Percentiles rank a stretch among this genome's conserved stretches.
Conservation (phyloP, 176 grass and related monocot species). For the Dendrocalamus sinicus region DNA sequence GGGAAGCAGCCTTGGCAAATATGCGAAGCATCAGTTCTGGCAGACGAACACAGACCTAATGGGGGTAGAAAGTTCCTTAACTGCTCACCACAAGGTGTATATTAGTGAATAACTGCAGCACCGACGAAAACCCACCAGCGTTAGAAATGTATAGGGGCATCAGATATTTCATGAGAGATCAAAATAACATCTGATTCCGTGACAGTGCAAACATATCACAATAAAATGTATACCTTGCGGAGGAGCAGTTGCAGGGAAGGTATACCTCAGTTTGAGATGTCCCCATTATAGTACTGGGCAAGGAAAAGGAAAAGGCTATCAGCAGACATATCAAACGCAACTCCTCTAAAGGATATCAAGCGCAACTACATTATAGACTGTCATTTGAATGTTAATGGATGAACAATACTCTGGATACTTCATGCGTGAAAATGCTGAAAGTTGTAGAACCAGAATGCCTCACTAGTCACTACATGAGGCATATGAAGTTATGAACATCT, state of each 20-base stretch:
- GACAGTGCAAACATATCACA: not conserved
- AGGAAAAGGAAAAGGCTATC: not conserved
- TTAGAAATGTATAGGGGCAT: not conserved
- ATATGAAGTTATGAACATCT: not conserved
- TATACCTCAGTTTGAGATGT: conserved; percentile 62
- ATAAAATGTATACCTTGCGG: conserved; percentile 29
- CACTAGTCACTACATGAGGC: not conserved
- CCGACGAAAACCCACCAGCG: conserved; percentile 1
- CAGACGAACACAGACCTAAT: conserved; percentile 31
- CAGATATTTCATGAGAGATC: not conserved
- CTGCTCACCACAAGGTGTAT: conserved; percentile 19
- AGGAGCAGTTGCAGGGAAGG: conserved; percentile 16
- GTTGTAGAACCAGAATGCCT: not conserved
- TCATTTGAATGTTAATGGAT: not conserved
- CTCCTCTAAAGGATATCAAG: not conserved
- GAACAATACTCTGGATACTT: not conserved
- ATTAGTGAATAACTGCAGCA: not conserved
- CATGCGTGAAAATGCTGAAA: not conserved
- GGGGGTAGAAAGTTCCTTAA: conserved; percentile 35
- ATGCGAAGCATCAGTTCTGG: conserved; percentile 40
- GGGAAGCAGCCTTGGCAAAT: conserved; percentile 34
- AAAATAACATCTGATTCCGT: not conserved
- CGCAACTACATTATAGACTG: not conserved
- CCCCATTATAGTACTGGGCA: conserved; percentile 62
- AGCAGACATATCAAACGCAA: not conserved